Evolutionary conservation across 2,329 filamentous ascomycete species (phyloP).

Genomic region (Sporothrix humicola): DNA sequence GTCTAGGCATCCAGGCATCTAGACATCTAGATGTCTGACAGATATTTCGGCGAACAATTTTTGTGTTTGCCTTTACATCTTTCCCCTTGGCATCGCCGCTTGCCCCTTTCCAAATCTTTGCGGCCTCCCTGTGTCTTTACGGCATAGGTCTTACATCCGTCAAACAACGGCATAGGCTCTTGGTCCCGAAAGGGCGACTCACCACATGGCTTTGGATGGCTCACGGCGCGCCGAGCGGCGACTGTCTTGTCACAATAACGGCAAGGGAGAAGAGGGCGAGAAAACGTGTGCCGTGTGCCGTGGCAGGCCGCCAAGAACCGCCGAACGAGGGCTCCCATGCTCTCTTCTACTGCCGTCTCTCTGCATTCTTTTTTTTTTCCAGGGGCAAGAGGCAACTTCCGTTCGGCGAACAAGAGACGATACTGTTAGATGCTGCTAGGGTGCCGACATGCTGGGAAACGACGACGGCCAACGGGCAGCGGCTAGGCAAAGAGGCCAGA

Average conservation of each 20-base stretch:
- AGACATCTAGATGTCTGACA: not conserved
- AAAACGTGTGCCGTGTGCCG: slow-evolving; percentile 12
- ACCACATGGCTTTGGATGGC: not conserved
- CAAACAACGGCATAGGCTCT: too few relatives aligned
- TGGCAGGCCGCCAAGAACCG: not conserved
- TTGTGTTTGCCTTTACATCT: not conserved
- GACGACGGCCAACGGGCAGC: not conserved
- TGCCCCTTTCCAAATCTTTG: not conserved
- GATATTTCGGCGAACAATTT: not conserved
- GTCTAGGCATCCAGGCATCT: not conserved
- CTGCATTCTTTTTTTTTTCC: slow-evolving; percentile 1
- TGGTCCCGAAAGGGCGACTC: not conserved
- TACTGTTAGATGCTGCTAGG: not conserved
- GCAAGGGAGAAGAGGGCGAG: slow-evolving; percentile 3
- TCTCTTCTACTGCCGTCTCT: not conserved
- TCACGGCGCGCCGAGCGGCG: not conserved
- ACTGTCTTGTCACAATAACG: not conserved
- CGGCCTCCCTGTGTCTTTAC: not conserved
- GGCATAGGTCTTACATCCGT: not conserved
- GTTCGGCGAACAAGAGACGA: not conserved
- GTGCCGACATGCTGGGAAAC: slow-evolving; percentile 1
- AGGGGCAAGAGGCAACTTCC: slow-evolving; percentile 24
- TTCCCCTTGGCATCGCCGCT: not conserved
- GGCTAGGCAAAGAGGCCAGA: not conserved
- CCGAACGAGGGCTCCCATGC: not conserved